Evolutionary conservation across 2,329 filamentous ascomycete genomes (phyloP).

Genomic region (Colletotrichum sp.): DNA sequence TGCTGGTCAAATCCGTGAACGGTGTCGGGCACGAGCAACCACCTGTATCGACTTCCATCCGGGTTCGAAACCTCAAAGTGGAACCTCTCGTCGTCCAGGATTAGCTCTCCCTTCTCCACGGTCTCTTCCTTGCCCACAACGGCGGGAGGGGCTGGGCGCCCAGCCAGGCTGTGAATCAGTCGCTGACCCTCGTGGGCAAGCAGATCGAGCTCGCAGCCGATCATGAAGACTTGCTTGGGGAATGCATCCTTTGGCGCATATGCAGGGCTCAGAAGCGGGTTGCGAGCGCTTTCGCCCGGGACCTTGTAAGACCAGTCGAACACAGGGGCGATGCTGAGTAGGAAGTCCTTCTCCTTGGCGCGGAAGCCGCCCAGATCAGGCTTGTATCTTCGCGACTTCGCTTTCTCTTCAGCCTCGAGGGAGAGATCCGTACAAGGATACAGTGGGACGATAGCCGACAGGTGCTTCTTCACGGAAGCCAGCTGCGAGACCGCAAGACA

Average conservation of each 20-base stretch:
- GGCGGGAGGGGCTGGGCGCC: constrained; percentile 30
- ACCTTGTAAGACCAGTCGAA: constrained; percentile 39
- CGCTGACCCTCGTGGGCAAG: constrained; percentile 44
- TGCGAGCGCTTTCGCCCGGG: constrained; percentile 29
- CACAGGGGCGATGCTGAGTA: constrained; percentile 22
- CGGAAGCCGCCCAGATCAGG: constrained; percentile 22
- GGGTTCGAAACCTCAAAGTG: constrained; percentile 27
- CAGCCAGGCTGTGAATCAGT: constrained; percentile 39
- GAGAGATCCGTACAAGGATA: constrained; percentile 45
- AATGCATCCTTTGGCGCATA: constrained; percentile 36
- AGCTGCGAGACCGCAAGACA: constrained; percentile 45
- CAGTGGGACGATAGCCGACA: constrained; percentile 40
- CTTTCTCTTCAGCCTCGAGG: constrained; percentile 27
- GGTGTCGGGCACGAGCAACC: constrained; percentile 36
- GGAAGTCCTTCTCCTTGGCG: constrained; percentile 15
- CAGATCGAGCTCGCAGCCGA: constrained; percentile 42
- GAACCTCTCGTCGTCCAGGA: constrained; percentile 32
- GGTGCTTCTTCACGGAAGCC: constrained; percentile 33
- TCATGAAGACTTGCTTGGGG: constrained; percentile 39
- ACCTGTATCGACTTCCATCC: constrained; percentile 26
- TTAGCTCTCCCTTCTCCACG: constrained; percentile 24
- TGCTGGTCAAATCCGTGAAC: constrained; percentile 35
- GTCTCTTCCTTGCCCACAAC: constrained; percentile 31
- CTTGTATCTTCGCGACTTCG: constrained; percentile 29
- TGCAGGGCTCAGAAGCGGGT: constrained; percentile 38